Evolutionary conservation across 805 yeast species (phyloP).

Genomic region (Pichia phayaonensis): DNA sequence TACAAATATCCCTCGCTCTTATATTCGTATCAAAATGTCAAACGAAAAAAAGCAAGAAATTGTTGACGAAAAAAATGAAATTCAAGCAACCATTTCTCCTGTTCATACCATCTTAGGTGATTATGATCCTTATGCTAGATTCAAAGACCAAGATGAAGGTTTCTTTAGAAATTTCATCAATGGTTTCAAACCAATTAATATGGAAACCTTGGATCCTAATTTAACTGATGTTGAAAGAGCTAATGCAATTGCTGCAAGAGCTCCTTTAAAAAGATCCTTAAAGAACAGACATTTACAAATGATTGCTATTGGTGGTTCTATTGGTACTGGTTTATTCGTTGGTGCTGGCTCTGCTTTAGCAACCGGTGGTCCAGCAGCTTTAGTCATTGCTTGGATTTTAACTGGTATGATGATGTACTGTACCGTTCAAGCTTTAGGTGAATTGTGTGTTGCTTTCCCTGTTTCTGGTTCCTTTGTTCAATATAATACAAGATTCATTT

Average conservation of each 20-base stretch:
- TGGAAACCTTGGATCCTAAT: slow-evolving; percentile 37
- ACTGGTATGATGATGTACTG: slow-evolving; percentile 54
- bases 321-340: slow-evolving; percentile 78
- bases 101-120: slow-evolving; percentile 7
- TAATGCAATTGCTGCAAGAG: slow-evolving; percentile 38
- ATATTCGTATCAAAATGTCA: slow-evolving; percentile 10
- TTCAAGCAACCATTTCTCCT: slow-evolving; percentile 21
- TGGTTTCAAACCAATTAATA: slow-evolving; percentile 25
- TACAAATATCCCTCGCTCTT: no score
- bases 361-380: slow-evolving; percentile 69
- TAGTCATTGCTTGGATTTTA: slow-evolving; percentile 52
- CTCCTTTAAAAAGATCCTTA: slow-evolving; percentile 44
- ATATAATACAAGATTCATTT: slow-evolving; percentile 52
- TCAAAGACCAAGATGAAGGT: not conserved
- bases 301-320: slow-evolving; percentile 80
- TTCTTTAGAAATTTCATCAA: slow-evolving; percentile 23
- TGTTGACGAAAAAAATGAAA: slow-evolving; percentile 13
- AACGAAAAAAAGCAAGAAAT: slow-evolving; percentile 7
- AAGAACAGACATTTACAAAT: slow-evolving; percentile 64
- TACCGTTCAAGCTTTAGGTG: slow-evolving; percentile 61
- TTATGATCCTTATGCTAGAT: slow-evolving; percentile 5
- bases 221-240: slow-evolving; percentile 39
- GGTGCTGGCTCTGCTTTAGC: slow-evolving; percentile 59
- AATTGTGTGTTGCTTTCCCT: slow-evolving; percentile 54
- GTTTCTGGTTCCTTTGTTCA: slow-evolving; percentile 58